Conservation (phyloP, 2,329 filamentous ascomycete species). For the Colletotrichum echinochloae region DNA sequence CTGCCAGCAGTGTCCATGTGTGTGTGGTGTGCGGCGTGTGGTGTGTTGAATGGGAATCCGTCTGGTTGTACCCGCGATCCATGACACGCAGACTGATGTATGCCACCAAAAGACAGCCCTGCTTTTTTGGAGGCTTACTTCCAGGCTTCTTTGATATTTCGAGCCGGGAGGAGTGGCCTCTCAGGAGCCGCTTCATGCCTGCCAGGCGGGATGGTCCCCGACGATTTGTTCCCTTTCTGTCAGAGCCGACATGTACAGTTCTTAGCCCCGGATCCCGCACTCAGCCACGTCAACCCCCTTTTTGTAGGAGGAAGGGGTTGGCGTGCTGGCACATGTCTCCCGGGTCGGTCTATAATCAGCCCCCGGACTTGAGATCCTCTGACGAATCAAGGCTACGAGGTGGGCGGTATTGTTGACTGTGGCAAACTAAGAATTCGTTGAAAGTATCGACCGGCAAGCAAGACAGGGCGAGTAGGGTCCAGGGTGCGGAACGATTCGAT, state of each 20-base stretch:
- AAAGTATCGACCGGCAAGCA: not conserved
- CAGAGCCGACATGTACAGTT: not conserved
- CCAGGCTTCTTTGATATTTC: not conserved
- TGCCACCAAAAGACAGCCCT: not conserved
- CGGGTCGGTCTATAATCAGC: not conserved
- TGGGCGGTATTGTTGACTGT: not conserved
- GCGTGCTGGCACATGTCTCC: not conserved
- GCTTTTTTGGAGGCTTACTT: not conserved
- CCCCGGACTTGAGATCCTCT: not conserved
- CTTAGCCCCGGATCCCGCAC: not conserved
- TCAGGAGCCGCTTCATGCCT: not conserved
- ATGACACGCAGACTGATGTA: not conserved
- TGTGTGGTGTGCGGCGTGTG: not conserved
- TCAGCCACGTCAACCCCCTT: not conserved
- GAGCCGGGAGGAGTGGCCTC: not conserved
- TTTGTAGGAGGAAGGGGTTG: not conserved
- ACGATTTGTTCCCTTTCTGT: constrained; percentile 1
- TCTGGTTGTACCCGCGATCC: too few species aligned
- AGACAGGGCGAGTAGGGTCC: not conserved
- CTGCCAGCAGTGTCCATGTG: not conserved
- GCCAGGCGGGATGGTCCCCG: not conserved
- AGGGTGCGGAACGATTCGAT: not conserved
- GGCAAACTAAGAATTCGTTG: not conserved
- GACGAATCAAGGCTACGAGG: not conserved
- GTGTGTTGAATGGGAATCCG: not conserved